Evolutionary conservation across 176 grass and related monocot genomes (phyloP).

Genomic region (Ensete glaucum): DNA sequence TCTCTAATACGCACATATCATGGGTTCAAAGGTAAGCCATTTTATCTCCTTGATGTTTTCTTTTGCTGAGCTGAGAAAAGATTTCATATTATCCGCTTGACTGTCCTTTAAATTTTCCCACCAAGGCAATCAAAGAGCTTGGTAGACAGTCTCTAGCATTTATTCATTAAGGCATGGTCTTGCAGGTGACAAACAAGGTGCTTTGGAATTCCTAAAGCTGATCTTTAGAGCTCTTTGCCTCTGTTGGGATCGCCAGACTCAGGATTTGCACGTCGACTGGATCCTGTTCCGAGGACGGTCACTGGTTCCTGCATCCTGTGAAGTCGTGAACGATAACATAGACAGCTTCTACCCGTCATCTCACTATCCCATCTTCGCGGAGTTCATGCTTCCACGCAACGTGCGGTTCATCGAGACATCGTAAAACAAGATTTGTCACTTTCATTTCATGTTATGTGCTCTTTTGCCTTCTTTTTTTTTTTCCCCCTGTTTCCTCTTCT

Average conservation of each 20-base stretch:
- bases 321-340: slow-evolving; percentile 96
- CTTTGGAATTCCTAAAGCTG: slow-evolving; percentile 89
- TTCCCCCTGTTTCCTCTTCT: neutral
- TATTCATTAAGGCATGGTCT: neutral
- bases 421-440: neutral
- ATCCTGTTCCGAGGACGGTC: slow-evolving; percentile 82
- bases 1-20: slow-evolving; percentile 95
- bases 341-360: slow-evolving; percentile 87
- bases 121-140: neutral
- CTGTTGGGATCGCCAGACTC: slow-evolving; percentile 96
- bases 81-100: neutral
- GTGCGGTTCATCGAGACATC: slow-evolving; percentile 49
- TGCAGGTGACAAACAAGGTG: slow-evolving; percentile 95
- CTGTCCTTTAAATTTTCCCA: neutral
- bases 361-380: slow-evolving; percentile 72
- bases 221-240: slow-evolving; percentile 94
- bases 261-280: slow-evolving; percentile 96
- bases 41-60: slow-evolving; percentile 2
- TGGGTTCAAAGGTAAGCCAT: slow-evolving; percentile 85
- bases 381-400: slow-evolving; percentile 84
- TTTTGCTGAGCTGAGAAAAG: neutral
- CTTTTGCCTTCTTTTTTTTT: neutral
- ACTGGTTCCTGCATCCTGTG: slow-evolving; percentile 77
- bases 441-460: neutral
- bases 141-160: too few relatives aligned